Evolutionary conservation across 1,139 yeast species (phyloP), one percentile per base, ranked within the genome.

Genomic region (Williopsis jadinii): DNA sequence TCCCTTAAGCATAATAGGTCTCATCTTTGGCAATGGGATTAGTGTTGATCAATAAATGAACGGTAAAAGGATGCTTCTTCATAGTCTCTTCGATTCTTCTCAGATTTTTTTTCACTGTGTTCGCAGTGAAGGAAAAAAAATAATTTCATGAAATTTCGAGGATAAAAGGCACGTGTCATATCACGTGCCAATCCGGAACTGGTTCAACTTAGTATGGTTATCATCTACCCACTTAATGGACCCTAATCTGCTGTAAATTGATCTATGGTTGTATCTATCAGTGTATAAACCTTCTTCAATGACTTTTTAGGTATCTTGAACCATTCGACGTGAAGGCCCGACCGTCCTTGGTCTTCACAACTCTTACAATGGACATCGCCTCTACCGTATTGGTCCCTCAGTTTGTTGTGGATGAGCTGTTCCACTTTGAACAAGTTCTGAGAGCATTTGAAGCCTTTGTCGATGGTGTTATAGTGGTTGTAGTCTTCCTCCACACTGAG

Each of bases 1-100:
- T 47, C 92, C 92, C 76, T 79, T 82, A 47, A 74, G 60, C 62
- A 70, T 56, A 49, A 74, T 62, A 43, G 79, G 78, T 72, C 78
- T 73, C 78, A 74, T 72, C 47, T 49, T 60, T 10, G 14, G 28
- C 15, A 19, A 19, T 19, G 24, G 6, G 24, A 19, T 19, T 19
- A 19, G 24, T 19, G 6, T 19, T 19, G 24, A 19, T 19, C 24
- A 19, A 19, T 19, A 19, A 19, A 4, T 19, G 24, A 19, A 19
- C 24, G 24, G 24, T 19, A 19, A 19, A 19, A 19, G 24, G 4
- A 19, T 6, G 6, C 24, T 6, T 19, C 24, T 19, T 19, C 24
- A 19, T 6, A 19, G 24, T 19, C 24, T 19, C 24, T 19, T 5
- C 24, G 24, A 19, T 19, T 19, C 24, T 19, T 19, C 24, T 19